Conservation (phyloP, 75 land plant species). For the Selaginella moellendorffii region DNA sequence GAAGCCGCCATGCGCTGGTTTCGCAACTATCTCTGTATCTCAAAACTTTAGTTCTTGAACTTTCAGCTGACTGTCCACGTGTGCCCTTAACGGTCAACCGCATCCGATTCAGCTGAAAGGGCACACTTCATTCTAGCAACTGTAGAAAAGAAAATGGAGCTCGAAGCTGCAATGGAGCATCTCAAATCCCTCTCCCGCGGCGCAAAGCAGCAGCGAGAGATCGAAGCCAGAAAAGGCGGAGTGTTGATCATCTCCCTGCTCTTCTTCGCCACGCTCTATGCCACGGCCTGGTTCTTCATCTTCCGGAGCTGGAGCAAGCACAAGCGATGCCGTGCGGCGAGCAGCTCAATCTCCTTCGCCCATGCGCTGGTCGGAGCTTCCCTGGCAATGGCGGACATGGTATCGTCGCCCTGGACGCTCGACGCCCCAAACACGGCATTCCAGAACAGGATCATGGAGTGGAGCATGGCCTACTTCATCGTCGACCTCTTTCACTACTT, state of each 20-base stretch:
- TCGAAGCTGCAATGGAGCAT: too few species aligned
- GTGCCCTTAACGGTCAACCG: too few species aligned
- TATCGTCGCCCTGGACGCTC: background rate
- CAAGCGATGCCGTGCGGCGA: slow-evolving; percentile 43
- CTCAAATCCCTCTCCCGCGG: too few species aligned
- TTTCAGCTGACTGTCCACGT: too few species aligned
- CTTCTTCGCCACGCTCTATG: slow-evolving; percentile 4
- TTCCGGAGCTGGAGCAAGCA: slow-evolving; percentile 20
- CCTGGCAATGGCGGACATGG: slow-evolving; percentile 20
- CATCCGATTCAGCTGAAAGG: too few species aligned
- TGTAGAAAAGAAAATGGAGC: too few species aligned
- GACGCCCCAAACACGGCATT: slow-evolving; percentile 31
- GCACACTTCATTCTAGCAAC: too few species aligned
- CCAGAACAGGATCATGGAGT: slow-evolving; percentile 53
- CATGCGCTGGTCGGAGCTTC: slow-evolving; percentile 58
- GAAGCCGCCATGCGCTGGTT: background rate
- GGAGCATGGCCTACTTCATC: slow-evolving; percentile 48
- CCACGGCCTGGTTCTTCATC: slow-evolving; percentile 1
- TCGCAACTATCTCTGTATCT: background rate
- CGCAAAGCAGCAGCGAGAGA: too few species aligned
- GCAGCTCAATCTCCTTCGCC: slow-evolving; percentile 55
- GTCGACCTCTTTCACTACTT: slow-evolving; percentile 1
- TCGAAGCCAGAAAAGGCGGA: too few species aligned
- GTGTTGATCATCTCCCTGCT: background rate
- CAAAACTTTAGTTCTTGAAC: too few species aligned